A percentile compares a stretch with the other conserved stretches of the same genome.
Evolutionary conservation across 768 basidiomycete genomes (phyloP).

Genomic region (Mycena metata): DNA sequence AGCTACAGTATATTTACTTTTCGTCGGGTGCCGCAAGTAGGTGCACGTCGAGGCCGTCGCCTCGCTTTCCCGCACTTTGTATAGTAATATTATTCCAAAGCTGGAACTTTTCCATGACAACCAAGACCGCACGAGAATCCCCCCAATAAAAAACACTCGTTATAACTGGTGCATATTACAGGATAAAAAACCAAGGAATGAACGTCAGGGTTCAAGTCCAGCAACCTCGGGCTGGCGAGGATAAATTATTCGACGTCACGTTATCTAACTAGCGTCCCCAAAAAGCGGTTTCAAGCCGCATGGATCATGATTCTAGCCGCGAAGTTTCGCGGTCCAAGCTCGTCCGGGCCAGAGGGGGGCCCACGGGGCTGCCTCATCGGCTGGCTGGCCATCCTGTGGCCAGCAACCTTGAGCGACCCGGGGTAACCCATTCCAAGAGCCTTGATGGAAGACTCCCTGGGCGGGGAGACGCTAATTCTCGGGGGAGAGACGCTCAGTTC

Average conservation of each 20-base stretch:
- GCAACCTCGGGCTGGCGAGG: constrained; percentile 39
- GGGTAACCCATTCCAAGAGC: constrained; percentile 80
- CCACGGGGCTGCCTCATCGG: constrained; percentile 89
- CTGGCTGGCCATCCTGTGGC: constrained; percentile 75
- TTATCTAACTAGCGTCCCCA: constrained; percentile 9
- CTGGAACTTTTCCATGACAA: not conserved
- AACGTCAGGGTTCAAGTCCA: constrained; percentile 24
- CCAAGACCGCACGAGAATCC: not conserved
- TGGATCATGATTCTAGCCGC: constrained; percentile 71
- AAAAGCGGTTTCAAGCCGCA: constrained; percentile 9
- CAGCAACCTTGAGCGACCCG: constrained; percentile 51
- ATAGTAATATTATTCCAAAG: constrained; percentile 17
- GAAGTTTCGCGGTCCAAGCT: constrained; percentile 92
- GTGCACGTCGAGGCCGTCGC: not conserved
- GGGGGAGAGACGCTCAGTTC: constrained; percentile 79
- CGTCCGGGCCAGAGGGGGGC: constrained; percentile 88
- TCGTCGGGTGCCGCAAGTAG: constrained; percentile 1
- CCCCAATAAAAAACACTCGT: not conserved
- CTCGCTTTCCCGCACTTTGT: constrained; percentile 10
- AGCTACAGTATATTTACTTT: constrained; percentile 18
- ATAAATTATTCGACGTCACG: constrained; percentile 35
- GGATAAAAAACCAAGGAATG: constrained; percentile 26
- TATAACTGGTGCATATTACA: constrained; percentile 15
- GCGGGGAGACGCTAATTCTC: constrained; percentile 80
- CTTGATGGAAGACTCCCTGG: constrained; percentile 57